phyloP scores from a whole-genome alignment of 257 asterid genomes.

The Solanum microdontum region DNA sequence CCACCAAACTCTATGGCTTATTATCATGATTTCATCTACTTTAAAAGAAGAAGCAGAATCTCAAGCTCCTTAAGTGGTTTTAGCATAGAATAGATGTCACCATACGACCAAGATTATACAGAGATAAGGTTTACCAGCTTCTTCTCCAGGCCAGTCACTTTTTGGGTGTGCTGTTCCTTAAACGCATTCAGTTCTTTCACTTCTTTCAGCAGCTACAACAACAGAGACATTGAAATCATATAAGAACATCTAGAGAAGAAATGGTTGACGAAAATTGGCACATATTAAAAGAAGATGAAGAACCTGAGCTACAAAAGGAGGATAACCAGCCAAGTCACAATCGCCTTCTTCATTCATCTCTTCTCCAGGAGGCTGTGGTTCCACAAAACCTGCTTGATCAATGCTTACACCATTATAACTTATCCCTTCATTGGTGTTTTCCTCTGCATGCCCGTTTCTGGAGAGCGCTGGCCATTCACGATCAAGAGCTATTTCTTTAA shows the following conservation, averaged over 20 bases:
- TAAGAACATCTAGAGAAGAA: too few relatives aligned
- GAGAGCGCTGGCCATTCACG: conserved; percentile 8
- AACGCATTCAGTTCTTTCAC: conserved; percentile 41
- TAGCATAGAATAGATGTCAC: too few relatives aligned
- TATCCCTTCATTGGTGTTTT: conserved; percentile 17
- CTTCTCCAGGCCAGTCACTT: conserved; percentile 30
- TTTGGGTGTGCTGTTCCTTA: conserved; percentile 37
- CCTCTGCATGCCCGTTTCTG: conserved; percentile 6
- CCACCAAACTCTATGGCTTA: not conserved
- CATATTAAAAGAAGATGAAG: not conserved
- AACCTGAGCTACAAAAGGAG: conserved; percentile 46
- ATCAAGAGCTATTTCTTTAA: conserved; percentile 37
- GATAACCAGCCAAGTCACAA: conserved; percentile 24
- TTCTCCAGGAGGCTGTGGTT: conserved; percentile 17
- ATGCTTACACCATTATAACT: conserved; percentile 12
- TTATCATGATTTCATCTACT: not conserved
- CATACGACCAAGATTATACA: not conserved
- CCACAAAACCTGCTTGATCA: conserved; percentile 15
- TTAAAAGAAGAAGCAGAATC: not conserved
- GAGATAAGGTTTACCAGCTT: conserved; percentile 47
- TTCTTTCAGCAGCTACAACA: conserved; percentile 36
- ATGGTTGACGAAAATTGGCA: not conserved
- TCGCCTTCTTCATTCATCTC: conserved; percentile 11
- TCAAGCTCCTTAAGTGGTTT: not conserved
- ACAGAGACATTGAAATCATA: not conserved